These are phyloP conservation scores for Ogataea degrootiae DNA, from an alignment of 805 yeast species.

Conservation along the genomic window DNA sequence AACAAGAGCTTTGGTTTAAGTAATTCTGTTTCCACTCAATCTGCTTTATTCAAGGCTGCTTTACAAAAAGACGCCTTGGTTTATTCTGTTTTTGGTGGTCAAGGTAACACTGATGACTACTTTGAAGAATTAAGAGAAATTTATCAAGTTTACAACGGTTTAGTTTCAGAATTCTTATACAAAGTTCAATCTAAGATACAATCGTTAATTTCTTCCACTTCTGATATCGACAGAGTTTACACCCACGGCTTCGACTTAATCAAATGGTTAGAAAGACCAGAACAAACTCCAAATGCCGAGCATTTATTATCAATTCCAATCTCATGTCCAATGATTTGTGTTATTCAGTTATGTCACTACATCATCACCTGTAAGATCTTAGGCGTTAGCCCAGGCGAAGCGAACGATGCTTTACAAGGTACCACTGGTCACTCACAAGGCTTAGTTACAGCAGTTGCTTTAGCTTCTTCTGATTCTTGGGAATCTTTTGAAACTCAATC, in stretches of 20 bases:
- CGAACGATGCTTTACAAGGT: conserved; percentile 64
- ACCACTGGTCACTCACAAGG: conserved; percentile 91
- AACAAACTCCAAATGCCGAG: conserved; percentile 83
- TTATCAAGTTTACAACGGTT: conserved; percentile 69
- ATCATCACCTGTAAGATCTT: conserved; percentile 80
- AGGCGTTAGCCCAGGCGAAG: conserved; percentile 86
- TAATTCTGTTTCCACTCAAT: conserved; percentile 10
- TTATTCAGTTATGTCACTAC: conserved; percentile 91
- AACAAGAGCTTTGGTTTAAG: conserved; percentile 22
- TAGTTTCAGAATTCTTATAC: conserved; percentile 65
- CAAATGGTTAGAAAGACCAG: conserved; percentile 82
- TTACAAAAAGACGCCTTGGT: conserved; percentile 53
- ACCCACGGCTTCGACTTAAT: conserved; percentile 90
- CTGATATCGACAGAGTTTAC: conserved; percentile 79
- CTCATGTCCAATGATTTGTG: conserved; percentile 95
- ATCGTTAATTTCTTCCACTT: conserved; percentile 61
- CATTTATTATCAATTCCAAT: conserved; percentile 88
- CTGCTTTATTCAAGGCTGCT: conserved; percentile 58
- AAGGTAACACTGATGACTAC: conserved; percentile 97
- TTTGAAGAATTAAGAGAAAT: conserved; percentile 92
- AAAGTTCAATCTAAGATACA: conserved; percentile 67
- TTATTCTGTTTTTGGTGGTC: conserved; percentile 95
- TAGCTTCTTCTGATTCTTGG: conserved; percentile 83
- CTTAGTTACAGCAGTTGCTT: conserved; percentile 86
- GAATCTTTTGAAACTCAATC: conserved; percentile 69